Percentiles rank a stretch among this genome's conserved stretches.
These are phyloP conservation scores for Knoxia roxburghii DNA, from an alignment of 257 asterid species.

Conservation along the genomic window DNA sequence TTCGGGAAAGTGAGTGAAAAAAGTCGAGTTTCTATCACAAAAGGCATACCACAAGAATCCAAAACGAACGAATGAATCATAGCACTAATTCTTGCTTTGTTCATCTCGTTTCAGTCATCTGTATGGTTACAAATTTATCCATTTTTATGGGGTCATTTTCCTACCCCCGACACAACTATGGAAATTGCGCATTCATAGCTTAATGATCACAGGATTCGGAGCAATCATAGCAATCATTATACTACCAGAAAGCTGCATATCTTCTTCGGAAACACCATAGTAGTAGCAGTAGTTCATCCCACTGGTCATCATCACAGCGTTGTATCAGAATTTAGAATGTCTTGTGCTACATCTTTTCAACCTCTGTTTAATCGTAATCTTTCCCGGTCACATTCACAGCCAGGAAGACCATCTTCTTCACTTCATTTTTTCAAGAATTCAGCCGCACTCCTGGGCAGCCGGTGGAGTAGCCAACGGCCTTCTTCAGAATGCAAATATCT, in stretches of 20 bases:
- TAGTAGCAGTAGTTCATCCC: background rate
- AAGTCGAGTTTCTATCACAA: background rate
- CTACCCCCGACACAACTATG: background rate
- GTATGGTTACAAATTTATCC: slow-evolving; percentile 5
- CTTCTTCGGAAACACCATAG: background rate
- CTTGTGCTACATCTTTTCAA: slow-evolving; percentile 4
- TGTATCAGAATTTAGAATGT: background rate
- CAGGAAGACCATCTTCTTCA: background rate
- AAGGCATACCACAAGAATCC: slow-evolving; percentile 4
- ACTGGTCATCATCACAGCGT: background rate
- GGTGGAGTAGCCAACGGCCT: background rate
- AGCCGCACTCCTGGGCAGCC: background rate
- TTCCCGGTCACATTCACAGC: slow-evolving; percentile 5
- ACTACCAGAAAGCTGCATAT: background rate
- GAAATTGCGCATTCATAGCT: background rate
- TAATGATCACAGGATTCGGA: background rate
- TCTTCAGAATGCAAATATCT: background rate
- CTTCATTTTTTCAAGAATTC: slow-evolving; percentile 13
- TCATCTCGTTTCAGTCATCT: background rate
- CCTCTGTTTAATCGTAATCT: slow-evolving; percentile 15
- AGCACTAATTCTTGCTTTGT: background rate
- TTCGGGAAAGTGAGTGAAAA: background rate
- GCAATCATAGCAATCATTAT: background rate
- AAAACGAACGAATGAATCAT: background rate
- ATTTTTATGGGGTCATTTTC: background rate